These are phyloP conservation scores for Ambispora gerdemannii DNA, from an alignment of 192 early-diverging fungal species.

Conservation along the genomic window DNA sequence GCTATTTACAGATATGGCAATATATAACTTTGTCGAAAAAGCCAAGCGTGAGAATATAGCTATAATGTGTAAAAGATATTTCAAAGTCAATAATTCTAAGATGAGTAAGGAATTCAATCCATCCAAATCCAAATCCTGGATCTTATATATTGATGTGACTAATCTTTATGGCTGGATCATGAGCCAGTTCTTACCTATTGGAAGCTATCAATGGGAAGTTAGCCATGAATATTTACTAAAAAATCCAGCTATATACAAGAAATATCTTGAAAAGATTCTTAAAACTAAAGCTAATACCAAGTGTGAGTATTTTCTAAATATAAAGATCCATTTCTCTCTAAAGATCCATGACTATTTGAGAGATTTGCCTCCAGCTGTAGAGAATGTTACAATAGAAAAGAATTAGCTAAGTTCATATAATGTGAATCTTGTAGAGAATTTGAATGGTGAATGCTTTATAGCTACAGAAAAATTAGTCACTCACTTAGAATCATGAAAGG, in stretches of 20 bases:
- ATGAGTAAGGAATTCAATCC: not conserved
- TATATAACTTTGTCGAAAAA: constrained; percentile 16
- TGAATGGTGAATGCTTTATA: not conserved
- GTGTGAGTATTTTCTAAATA: not conserved
- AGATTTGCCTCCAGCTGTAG: constrained; percentile 8
- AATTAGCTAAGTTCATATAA: not conserved
- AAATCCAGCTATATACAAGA: not conserved
- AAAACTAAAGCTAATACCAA: constrained; percentile 1
- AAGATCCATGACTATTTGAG: constrained; percentile 2
- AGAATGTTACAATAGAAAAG: constrained; percentile 7
- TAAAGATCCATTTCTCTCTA: constrained; percentile 1
- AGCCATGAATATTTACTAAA: not conserved
- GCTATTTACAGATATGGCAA: not conserved
- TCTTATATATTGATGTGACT: not conserved
- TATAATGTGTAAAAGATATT: not conserved
- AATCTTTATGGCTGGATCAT: constrained; percentile 6
- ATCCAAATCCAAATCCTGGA: constrained; percentile 16
- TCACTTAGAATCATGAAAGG: not conserved
- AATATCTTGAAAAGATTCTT: not conserved
- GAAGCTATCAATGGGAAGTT: not conserved
- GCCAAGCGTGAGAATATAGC: not conserved
- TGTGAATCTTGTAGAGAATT: no score
- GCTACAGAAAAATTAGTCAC: constrained; percentile 1
- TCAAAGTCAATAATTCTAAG: constrained; percentile 21
- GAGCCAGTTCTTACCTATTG: constrained; percentile 19